Conservation (phyloP, 306 rosid genomes). For the Cicer judaicum region DNA sequence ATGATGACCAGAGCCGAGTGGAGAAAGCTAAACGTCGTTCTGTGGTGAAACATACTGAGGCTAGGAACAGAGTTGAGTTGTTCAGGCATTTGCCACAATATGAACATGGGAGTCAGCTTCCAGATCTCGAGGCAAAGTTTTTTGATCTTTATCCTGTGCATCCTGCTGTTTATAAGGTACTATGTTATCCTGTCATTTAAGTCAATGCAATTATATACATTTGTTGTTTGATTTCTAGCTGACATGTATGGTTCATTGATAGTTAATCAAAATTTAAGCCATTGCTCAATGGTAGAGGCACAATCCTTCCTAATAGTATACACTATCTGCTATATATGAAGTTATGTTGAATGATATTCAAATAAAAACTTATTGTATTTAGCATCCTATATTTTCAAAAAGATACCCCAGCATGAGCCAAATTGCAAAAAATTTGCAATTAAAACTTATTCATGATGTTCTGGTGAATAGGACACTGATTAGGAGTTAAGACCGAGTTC, state of each 20-base stretch:
- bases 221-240: constrained; percentile 11
- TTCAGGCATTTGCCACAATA: constrained; percentile 71
- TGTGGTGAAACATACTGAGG: constrained; percentile 66
- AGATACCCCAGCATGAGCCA: neutral
- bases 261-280: constrained; percentile 18
- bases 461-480: constrained; percentile 1
- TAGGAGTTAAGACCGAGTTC: constrained; percentile 22
- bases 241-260: constrained; percentile 11
- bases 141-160: constrained; percentile 62
- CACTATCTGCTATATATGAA: constrained; percentile 2
- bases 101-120: constrained; percentile 72
- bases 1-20: constrained; percentile 63
- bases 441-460: neutral
- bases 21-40: constrained; percentile 71
- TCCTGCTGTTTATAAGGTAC: constrained; percentile 67
- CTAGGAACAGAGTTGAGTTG: constrained; percentile 66
- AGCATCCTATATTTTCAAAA: neutral
- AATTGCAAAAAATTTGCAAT: constrained; percentile 12
- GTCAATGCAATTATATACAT: neutral
- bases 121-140: constrained; percentile 63
- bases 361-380: constrained; percentile 29
- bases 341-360: constrained; percentile 27
- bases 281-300: constrained; percentile 14
- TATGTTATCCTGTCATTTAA: neutral
- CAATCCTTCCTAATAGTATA: constrained; percentile 7